Evolutionary conservation across 2,329 filamentous ascomycete species (phyloP), one percentile per base, ranked within the genome.

Genomic region (Colletotrichum orbiculare): DNA sequence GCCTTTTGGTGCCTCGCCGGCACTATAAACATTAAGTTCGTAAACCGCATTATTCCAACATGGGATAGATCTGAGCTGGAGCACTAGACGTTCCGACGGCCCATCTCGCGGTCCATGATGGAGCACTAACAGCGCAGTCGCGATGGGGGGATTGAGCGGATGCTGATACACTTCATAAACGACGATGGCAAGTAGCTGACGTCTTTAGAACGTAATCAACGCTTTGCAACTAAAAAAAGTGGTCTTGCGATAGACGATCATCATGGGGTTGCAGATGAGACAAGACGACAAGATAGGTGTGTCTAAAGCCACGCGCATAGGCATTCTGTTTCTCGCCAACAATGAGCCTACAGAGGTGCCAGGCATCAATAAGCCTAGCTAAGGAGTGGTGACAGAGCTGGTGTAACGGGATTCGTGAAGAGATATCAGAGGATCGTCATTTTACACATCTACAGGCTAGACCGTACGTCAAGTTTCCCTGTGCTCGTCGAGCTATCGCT

Each of bases 251-350:
- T 75, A 73, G 70, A 69, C 69, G 25, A 59, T 77, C 5, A 71
- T 78, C 11, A 71, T 74, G 68, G 68, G 71, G 1, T 70, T 75
- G 45, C 69, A 74, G 34, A 77, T 77, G 74, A 74, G 71, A 47
- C 71, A 67, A 54, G 68, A 71, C 25, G 76, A 78, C 45, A 75
- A 75, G 57, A 64, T 77, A 13, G 75, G 74, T 7, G 75, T 75
- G 11, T 72, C 73, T 13, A 59, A 73, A 4, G 74, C 74, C 53
- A 77, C 77, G 75, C 76, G 75, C 38, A 41, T 41, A 12, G 38
- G 38, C 38, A 41, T 41, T 41, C 8, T 41, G 38, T 41, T 17
- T 17, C 17, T 17, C 17, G 17, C 17, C 17, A 17, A 17, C 2
- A 17, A 17, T 17, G 17, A 17, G 17, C 17, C 17, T 17, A 17